Evolutionary conservation across 1,139 yeast genomes (phyloP).

Genomic region (Hansenula sp.): DNA sequence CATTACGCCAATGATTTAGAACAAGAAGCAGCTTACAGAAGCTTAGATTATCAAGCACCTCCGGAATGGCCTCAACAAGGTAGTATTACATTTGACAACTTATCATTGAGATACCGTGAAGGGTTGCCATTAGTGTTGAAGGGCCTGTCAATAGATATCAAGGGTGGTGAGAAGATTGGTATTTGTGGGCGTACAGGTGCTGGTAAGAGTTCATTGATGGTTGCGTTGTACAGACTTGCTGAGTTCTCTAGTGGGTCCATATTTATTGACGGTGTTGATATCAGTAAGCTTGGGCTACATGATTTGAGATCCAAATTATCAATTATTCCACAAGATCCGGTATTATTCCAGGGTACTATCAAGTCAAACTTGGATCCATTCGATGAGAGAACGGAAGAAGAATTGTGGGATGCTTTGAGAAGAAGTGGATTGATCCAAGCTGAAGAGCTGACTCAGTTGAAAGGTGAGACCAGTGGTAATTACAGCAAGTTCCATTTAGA

Average conservation of each 20-base stretch:
- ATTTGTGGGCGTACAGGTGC: constrained; percentile 64
- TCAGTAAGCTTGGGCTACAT: constrained; percentile 38
- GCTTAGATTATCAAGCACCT: constrained; percentile 53
- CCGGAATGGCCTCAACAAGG: constrained; percentile 62
- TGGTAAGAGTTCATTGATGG: constrained; percentile 55
- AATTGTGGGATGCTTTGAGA: constrained; percentile 46
- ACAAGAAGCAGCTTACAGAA: constrained; percentile 54
- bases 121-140: constrained; percentile 73
- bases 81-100: constrained; percentile 52
- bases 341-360: constrained; percentile 46
- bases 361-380: constrained; percentile 53
- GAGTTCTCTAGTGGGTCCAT: constrained; percentile 41
- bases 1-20: constrained; percentile 70
- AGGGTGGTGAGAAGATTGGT: constrained; percentile 42
- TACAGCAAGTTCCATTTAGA: constrained; percentile 62
- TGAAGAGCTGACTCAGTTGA: constrained; percentile 26
- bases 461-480: constrained; percentile 22
- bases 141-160: constrained; percentile 34
- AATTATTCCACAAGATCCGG: constrained; percentile 60
- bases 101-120: constrained; percentile 66
- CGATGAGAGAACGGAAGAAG: constrained; percentile 36
- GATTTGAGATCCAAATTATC: constrained; percentile 43
- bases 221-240: constrained; percentile 45
- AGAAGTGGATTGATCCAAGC: constrained; percentile 55
- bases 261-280: constrained; percentile 46